A percentile compares a stretch with the other conserved stretches of the same genome.
phyloP scores from a whole-genome alignment of 2,329 filamentous ascomycete genomes.

The Chaetoscypha palmicola region DNA sequence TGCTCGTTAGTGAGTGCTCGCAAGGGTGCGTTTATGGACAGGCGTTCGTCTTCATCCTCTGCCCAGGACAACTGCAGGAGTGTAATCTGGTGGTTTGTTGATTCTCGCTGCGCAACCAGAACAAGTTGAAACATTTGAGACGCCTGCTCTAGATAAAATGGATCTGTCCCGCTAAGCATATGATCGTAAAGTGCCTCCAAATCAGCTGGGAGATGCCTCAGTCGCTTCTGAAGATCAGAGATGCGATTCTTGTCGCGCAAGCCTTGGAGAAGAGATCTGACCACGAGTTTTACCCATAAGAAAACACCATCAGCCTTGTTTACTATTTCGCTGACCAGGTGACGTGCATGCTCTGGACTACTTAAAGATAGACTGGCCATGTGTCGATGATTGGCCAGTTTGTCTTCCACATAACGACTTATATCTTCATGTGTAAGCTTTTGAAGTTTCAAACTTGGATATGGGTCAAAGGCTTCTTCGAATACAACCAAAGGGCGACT shows the following conservation, averaged over 20 bases:
- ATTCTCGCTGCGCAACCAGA: conserved; percentile 2
- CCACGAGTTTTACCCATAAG: conserved; percentile 22
- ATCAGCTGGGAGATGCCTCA: conserved; percentile 10
- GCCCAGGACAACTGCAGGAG: conserved; percentile 7
- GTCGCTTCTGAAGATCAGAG: conserved; percentile 9
- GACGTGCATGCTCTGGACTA: conserved; percentile 1
- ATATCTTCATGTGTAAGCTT: conserved; percentile 24
- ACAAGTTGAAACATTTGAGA: conserved; percentile 9
- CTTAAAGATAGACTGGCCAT: conserved; percentile 6
- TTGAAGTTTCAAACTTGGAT: conserved; percentile 20
- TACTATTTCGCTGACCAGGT: conserved; percentile 9
- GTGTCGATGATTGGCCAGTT: conserved; percentile 12
- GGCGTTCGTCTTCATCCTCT: conserved; percentile 2
- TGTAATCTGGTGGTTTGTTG: conserved; percentile 3
- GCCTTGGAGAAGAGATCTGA: conserved; percentile 11
- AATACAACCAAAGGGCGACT: conserved; percentile 26
- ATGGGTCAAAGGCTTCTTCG: conserved; percentile 15
- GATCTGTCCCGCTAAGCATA: conserved; percentile 5
- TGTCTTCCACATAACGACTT: conserved; percentile 16
- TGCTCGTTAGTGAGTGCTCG: neutral
- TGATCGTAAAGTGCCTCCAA: conserved; percentile 11
- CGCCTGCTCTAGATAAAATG: conserved; percentile 5
- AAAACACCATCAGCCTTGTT: conserved; percentile 20
- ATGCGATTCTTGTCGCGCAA: conserved; percentile 11
- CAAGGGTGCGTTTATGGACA: conserved; percentile 1